Base-by-base conservation (phyloP, 306 rosid species). In the Vicia villosa region DNA sequence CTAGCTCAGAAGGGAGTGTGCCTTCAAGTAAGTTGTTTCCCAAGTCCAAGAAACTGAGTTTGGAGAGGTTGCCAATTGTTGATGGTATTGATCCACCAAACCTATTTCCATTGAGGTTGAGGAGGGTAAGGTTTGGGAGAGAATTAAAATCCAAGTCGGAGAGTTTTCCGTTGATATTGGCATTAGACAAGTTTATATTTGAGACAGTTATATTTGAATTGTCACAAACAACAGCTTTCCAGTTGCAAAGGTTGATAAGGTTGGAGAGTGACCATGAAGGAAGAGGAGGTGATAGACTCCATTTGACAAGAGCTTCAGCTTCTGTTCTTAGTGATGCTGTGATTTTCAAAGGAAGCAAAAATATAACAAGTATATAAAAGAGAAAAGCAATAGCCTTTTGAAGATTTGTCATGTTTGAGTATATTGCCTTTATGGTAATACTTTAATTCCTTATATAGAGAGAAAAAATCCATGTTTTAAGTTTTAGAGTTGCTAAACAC, bases 241-340 rank as follows among this genome's bases (percentile, higher is more conserved):
- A 88, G 11, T 34, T 81, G 83, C 96, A 90, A 26, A 88, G 80
- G 66, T 62, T 74, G 80, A 41, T 47, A 66, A 76, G 20, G 59
- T 81, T 86, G 70, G 68, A 22, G 63, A 70, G 69, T 2, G 91
- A 90, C 95, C 95, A 85, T 55, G 89, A 4, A 80, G 83, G 72
- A 37, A 63, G 58, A 73, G 88, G 74, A 49, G 37, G 42, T 55
- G 74, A 42, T 4, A 86, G 59, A 37, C 38, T 91, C 97, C 97
- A 91, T 58, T 61, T 82, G 12, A 88, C 16, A 34, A 88, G 87
- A 66, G 90, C 80, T 61, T 81, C 70, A 37, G 92, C 97, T 79
- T 91, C 91, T 30, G 86, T 15, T 79, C 2, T 78, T 42, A 78
- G 77, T 2, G 95, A 86, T n/a, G 92, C 70, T 16, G 60, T 42